A percentile compares a stretch with the other conserved stretches of the same genome.
These are phyloP conservation scores for Kwoniella mangroviensis DNA, from an alignment of 768 basidiomycete species.

Conservation along the genomic window DNA sequence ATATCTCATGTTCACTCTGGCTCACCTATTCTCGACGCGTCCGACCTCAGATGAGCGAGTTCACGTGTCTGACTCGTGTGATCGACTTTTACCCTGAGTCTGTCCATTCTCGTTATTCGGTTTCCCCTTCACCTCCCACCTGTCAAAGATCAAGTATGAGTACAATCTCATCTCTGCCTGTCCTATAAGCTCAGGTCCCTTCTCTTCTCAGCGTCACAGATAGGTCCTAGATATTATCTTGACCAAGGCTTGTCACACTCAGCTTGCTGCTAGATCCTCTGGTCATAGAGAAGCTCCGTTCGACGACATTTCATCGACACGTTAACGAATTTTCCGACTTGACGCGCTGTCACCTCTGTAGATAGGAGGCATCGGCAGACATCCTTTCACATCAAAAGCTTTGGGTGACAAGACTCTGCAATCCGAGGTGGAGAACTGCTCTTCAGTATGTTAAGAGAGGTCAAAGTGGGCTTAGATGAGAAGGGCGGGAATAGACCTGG, in stretches of 20 bases:
- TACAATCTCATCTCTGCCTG: neutral
- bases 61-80: neutral
- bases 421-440: neutral
- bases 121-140: neutral
- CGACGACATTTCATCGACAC: neutral
- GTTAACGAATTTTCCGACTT: conserved; percentile 3
- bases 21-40: neutral
- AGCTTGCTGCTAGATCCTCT: neutral
- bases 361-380: no score
- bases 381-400: no score
- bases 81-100: neutral
- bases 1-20: neutral
- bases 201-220: neutral
- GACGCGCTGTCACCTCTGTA: neutral
- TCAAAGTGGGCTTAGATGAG: conserved; percentile 49
- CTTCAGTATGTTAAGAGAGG: conserved; percentile 43
- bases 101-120: neutral
- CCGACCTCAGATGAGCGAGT: neutral
- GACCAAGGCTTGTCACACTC: neutral
- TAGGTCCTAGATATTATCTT: neutral
- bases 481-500: conserved; percentile 18
- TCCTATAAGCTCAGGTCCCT: neutral
- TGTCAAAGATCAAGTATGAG: neutral
- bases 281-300: neutral
- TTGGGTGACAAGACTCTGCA: neutral